Conservation (phyloP, 345 rosid species). For the Populus alba region DNA sequence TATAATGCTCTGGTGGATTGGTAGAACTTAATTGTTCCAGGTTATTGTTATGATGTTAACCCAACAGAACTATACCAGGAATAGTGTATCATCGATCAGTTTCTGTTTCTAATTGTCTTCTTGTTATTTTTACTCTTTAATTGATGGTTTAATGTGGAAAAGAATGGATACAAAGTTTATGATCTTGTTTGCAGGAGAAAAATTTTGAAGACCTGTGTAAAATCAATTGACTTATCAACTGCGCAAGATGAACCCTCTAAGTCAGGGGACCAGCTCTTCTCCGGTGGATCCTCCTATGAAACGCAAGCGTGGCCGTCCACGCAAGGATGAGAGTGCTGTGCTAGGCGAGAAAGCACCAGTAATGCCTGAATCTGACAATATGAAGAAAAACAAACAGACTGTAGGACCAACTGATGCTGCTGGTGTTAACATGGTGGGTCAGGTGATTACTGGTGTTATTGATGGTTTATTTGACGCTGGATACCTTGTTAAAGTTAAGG, state of each 20-base stretch:
- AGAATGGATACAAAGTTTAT: background rate
- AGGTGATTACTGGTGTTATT: slow-evolving; percentile 53
- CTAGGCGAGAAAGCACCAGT: slow-evolving; percentile 29
- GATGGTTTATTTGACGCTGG: slow-evolving; percentile 68
- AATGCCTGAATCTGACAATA: slow-evolving; percentile 23
- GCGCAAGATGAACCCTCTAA: slow-evolving; percentile 38
- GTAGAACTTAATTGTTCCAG: background rate
- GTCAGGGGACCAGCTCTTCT: slow-evolving; percentile 29
- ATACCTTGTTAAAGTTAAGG: slow-evolving; percentile 55
- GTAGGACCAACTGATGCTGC: slow-evolving; percentile 16
- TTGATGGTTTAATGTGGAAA: background rate
- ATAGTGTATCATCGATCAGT: background rate
- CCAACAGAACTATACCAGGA: background rate
- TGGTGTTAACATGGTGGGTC: slow-evolving; percentile 44
- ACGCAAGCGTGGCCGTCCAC: slow-evolving; percentile 65
- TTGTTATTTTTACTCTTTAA: background rate
- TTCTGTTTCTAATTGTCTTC: background rate
- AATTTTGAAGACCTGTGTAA: background rate
- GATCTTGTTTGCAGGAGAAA: slow-evolving; percentile 20
- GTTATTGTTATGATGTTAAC: background rate
- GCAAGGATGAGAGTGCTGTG: slow-evolving; percentile 34
- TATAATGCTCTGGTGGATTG: background rate
- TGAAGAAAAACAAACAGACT: slow-evolving; percentile 27
- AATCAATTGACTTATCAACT: background rate
- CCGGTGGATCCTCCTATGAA: slow-evolving; percentile 38